phyloP scores from a whole-genome alignment of 345 rosid species.

The Rhodamnia rubescens region DNA sequence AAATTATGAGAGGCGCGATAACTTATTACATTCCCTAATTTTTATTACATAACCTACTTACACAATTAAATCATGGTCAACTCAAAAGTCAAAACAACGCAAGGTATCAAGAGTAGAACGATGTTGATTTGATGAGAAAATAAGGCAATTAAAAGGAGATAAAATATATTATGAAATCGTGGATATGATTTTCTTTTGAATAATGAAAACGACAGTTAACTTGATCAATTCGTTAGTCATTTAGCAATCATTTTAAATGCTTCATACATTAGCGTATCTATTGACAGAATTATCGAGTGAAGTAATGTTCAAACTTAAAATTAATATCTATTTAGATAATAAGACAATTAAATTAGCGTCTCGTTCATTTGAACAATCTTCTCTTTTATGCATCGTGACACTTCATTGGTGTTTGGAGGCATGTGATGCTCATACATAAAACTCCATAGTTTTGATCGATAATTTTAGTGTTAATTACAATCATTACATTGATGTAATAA shows the following conservation, averaged over 20 bases:
- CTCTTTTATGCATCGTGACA: neutral
- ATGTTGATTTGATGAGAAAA: neutral
- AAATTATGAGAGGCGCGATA: neutral
- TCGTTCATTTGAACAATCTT: neutral
- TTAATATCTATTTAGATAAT: neutral
- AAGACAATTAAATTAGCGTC: neutral
- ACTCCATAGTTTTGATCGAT: neutral
- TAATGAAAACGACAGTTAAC: neutral
- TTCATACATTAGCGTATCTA: neutral
- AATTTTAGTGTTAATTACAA: neutral
- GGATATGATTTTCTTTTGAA: neutral
- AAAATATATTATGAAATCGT: fast-evolving
- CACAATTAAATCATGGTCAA: neutral
- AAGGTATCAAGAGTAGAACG: neutral
- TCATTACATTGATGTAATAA: neutral
- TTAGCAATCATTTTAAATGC: neutral
- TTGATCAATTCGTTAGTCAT: neutral
- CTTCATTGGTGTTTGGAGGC: no score
- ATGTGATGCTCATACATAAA: fast-evolving
- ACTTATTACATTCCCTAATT: neutral
- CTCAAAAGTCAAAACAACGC: neutral
- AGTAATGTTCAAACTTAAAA: neutral
- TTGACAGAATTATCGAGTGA: fast-evolving
- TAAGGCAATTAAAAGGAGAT: neutral
- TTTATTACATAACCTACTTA: neutral